Base-by-base conservation (phyloP, 345 rosid species). In the Mallotus nudiflorus region DNA sequence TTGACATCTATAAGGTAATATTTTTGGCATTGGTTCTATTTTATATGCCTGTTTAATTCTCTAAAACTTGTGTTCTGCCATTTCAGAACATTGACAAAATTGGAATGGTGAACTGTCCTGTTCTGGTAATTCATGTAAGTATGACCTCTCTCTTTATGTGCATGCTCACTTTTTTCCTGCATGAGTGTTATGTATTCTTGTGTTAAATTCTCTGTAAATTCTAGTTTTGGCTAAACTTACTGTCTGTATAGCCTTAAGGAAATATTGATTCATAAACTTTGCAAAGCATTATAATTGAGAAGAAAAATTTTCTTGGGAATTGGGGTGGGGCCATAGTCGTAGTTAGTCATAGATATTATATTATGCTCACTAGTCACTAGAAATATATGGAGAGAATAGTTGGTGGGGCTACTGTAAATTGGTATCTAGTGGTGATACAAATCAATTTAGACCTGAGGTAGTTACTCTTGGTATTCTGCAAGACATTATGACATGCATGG, bases 11-110 rank as follows among this genome's bases (percentile, higher is more conserved):
- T 86, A 91, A 93, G 96, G 98, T 91, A 75, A 79, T 65, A 40
- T 67, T 27, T 35, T 6, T 2, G 3, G 15, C 44, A 3, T 27
- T 59, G 11, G 28, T 42, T 39, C 28, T 70, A 8, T 62, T 70
- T 19, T 44, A 56, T 68, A 49, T 65, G 24, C 50, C 9, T 68
- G 67, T 15, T 76, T 60, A n/a, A 1, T 59, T 61, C 73, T 19
- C 25, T 37, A 61, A 27, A 69, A 33, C 56, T 57, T 51, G 59
- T 50, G 61, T 71, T 28, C 62, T 66, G 33, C 58, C 22, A 58
- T 77, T 80, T 67, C 91, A 93, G 96, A 93, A 93, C 76, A 85
- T 91, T n/a, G 97, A 88, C 85, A 94, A 94, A 84, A 91, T 94
- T 64, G 79, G 85, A 74, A 69, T 78, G 68, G 96, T 88, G 75